phyloP scores from a whole-genome alignment of 495 filamentous ascomycete genomes.

The Letharia columbiana region DNA sequence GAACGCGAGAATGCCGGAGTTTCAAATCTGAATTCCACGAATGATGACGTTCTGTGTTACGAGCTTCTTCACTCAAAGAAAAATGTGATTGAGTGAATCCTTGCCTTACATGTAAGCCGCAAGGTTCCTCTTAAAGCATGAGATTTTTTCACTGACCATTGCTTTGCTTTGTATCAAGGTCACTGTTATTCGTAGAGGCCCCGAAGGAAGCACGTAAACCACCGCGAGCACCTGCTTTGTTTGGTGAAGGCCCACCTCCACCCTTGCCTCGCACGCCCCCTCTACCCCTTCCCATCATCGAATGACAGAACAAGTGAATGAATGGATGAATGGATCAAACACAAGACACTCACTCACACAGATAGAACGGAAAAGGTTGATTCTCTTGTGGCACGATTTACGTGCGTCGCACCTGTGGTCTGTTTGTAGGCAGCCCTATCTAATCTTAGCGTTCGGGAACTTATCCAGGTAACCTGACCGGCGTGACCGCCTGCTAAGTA shows the following conservation, averaged over 20 bases:
- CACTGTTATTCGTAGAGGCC: slow-evolving; percentile 7
- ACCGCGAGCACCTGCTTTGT: slow-evolving; percentile 1
- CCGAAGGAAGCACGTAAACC: neutral
- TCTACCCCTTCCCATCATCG: slow-evolving; percentile 16
- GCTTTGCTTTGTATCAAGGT: neutral
- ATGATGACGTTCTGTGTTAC: slow-evolving; percentile 58
- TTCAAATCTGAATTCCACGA: slow-evolving; percentile 29
- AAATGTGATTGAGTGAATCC: slow-evolving; percentile 28
- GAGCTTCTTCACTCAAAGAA: slow-evolving; percentile 67
- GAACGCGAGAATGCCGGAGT: slow-evolving; percentile 51
- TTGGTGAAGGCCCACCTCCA: slow-evolving; percentile 6
- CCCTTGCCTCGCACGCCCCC: slow-evolving; percentile 15
- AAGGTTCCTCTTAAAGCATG: neutral
- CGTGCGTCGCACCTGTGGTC: too few relatives aligned
- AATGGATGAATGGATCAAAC: neutral
- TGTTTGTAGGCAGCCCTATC: slow-evolving; percentile 1
- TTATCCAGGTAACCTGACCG: neutral
- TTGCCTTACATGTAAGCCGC: slow-evolving; percentile 1
- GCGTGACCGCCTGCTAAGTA: neutral
- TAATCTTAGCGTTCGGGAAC: slow-evolving; percentile 11
- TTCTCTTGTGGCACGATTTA: neutral
- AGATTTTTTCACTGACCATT: neutral
- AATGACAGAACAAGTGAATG: neutral
- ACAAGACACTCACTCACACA: neutral
- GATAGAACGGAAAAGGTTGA: neutral